Evolutionary conservation across 768 basidiomycete species (phyloP).

Genomic region (Leccinum ochraceum): DNA sequence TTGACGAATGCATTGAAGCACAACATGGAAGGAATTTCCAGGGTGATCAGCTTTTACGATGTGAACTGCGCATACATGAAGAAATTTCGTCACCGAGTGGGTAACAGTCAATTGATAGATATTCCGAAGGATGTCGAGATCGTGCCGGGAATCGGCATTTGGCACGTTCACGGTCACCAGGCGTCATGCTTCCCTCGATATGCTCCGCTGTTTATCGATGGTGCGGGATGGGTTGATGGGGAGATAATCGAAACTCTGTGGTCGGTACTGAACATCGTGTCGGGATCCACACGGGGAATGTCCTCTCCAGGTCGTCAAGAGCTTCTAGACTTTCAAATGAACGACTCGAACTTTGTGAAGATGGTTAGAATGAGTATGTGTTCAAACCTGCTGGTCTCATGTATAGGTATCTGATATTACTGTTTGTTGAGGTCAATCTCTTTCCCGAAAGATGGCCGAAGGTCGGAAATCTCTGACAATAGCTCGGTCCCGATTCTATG

Average conservation of each 20-base stretch:
- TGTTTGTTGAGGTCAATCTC: neutral
- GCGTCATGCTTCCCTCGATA: conserved; percentile 21
- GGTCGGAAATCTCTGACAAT: too few species aligned
- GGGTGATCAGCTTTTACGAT: neutral
- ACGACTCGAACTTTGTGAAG: conserved; percentile 10
- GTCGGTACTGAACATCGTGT: neutral
- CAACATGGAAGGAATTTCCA: neutral
- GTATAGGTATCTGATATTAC: neutral
- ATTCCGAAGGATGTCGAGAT: conserved; percentile 1
- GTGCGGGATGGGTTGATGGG: neutral
- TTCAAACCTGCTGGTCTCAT: neutral
- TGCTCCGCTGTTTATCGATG: neutral
- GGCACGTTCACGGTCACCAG: conserved; percentile 30
- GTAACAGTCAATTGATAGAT: neutral
- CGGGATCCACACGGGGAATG: neutral
- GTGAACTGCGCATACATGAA: conserved; percentile 14
- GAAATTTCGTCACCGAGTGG: neutral
- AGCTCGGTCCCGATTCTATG: too few species aligned
- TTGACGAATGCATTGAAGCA: neutral
- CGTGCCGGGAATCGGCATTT: conserved; percentile 21
- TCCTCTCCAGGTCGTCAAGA: neutral
- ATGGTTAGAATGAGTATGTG: conserved; percentile 3
- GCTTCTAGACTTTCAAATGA: conserved; percentile 10
- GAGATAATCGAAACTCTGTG: conserved; percentile 8
- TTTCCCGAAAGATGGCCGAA: too few species aligned